Base-by-base conservation (phyloP, 2,329 filamentous ascomycete species). In the Emericellopsis atlantica region DNA sequence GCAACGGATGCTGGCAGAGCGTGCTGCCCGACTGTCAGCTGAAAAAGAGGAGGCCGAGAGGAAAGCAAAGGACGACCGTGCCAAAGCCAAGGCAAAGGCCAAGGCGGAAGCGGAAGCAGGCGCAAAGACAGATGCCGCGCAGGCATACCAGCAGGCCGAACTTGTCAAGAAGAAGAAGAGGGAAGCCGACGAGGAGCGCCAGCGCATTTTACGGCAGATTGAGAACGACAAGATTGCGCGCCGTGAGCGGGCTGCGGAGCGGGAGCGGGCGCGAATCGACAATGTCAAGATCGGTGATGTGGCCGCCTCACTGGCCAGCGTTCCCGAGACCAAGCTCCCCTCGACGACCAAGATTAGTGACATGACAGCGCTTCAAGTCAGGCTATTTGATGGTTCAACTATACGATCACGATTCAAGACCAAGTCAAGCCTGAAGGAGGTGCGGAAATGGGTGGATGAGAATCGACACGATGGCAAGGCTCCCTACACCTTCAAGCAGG, bases 401-500 rank as follows among this genome's bases (percentile, higher is more conserved):
- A 74, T 95, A 15, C 78, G 87, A 33, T 73, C 70, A 4, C 77
- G 74, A 15, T 94, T 95, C 57, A 65, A 76, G 10, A 75, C 78
- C 18, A 64, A 65, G 2, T 67, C 74, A 6, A 83, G 73, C 1
- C 68, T 95, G 4, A 65, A 58, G 6, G 74, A 85, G 35, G 79
- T 96, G 1, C 74, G 90, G 7, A 61, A 67, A 6, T 95, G 87
- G 84, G 72, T 96, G 7, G 84, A 90, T 41, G 65, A 71, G 43
- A 67, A 74, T 31, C 67, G 76, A 46, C 65, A 58, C 10, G 72
- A 75, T 35, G 72, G 70, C 16, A 65, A 70, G 24, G 57, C 68
- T 11, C 84, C 87, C 0, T 96, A 88, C 58, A 82, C 73, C 11
- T 89, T 96, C 62, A 87, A 88, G 54, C 77, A 93, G 37, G 79